A percentile compares a stretch with the other conserved stretches of the same genome.
phyloP scores from a whole-genome alignment of 768 basidiomycete genomes.

The Panus rudis region DNA sequence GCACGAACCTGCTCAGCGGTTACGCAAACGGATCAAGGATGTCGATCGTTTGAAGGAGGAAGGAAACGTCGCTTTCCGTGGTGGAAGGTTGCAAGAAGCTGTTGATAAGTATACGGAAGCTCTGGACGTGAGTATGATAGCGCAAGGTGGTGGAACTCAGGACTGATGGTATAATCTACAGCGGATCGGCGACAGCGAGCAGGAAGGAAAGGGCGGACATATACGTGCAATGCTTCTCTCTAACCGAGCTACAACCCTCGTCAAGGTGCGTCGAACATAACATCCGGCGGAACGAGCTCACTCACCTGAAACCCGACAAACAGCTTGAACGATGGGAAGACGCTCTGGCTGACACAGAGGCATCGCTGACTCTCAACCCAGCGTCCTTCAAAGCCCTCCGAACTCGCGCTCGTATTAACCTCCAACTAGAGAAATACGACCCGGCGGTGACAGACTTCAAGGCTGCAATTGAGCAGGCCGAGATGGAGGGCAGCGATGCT shows the following conservation, averaged over 20 bases:
- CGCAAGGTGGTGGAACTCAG: not conserved
- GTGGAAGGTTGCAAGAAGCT: conserved; percentile 51
- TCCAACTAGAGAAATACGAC: conserved; percentile 72
- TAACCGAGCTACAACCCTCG: conserved; percentile 76
- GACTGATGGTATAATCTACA: conserved; percentile 18
- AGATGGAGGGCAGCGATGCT: conserved; percentile 51
- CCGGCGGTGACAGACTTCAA: conserved; percentile 70
- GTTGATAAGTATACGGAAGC: conserved; percentile 64
- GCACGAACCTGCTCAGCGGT: conserved; percentile 56
- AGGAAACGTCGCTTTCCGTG: conserved; percentile 73
- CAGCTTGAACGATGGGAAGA: conserved; percentile 61
- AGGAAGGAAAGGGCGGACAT: conserved; percentile 74
- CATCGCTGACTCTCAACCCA: conserved; percentile 54
- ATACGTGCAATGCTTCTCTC: conserved; percentile 75
- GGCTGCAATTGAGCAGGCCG: conserved; percentile 67
- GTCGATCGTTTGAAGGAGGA: conserved; percentile 82
- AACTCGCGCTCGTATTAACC: conserved; percentile 74
- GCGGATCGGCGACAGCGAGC: conserved; percentile 59
- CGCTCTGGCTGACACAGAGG: conserved; percentile 65
- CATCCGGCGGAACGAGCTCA: too few relatives aligned
- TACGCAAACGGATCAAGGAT: conserved; percentile 75
- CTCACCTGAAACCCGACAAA: too few relatives aligned
- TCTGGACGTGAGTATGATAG: conserved; percentile 43
- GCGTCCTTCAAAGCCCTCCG: conserved; percentile 80
- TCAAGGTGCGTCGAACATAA: conserved; percentile 63